Base-by-base conservation (phyloP, 768 basidiomycete species). In the Phanerochaete carnosa region DNA sequence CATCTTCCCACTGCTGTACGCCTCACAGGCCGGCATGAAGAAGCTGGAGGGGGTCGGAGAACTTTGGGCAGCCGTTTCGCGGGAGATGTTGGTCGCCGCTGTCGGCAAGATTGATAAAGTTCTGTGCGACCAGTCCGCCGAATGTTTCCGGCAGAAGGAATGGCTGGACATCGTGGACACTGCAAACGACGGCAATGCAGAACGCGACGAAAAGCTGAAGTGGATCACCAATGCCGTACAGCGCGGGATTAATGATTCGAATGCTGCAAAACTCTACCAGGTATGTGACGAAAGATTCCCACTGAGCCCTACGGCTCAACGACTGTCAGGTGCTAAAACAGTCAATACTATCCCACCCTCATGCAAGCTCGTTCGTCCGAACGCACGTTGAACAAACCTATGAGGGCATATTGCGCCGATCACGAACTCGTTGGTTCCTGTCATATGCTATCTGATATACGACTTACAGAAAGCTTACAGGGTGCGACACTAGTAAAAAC, bases 211-310 rank as follows among this genome's bases (percentile, higher is more conserved):
- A 64, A 76, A 87, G 55, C 83, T 96, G 0, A 88, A 91, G 47
- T 83, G 83, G 82, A 81, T 89, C 1, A 85, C 94, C 80, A 81
- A 83, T 6, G 77, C 86, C 35, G 69, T 88, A 58, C 69, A 83
- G 69, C 67, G 88, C 65, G 82, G 89, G 0, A 76, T 91, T 64
- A 80, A 72, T 58, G 88, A 87, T 62, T 76, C 76, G 59, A 86
- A 80, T 72, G 92, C 88, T 19, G 82, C 80, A 1, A 72, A 68
- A 43, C 73, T 94, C 19, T 98, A 98, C 73, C 94, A 94, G 83
- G 90, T 87, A 53, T 32, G 77, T 35, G 33, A 7, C 33, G 6
- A 6, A 13, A 7, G 7, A 13, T 6, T 35, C 7, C 13, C 13
- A 13, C 65, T 7, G 60, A 82, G 89, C 4, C 96, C 92, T 93